Base-by-base conservation (phyloP, 2,329 filamentous ascomycete species). In the Colletotrichum endophyticum region DNA sequence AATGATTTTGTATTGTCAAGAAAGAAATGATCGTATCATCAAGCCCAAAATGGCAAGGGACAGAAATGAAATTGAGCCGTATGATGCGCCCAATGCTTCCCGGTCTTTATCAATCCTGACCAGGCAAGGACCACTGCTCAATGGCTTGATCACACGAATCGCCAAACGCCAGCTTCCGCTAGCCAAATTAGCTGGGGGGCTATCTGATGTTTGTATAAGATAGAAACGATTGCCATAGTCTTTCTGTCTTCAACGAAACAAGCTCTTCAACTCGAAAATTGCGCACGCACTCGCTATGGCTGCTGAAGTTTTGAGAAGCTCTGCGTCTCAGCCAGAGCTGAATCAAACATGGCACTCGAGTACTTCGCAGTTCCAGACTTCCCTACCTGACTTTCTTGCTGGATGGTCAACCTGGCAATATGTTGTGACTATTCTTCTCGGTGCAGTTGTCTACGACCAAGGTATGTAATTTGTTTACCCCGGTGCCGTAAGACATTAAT, bases 371-470 rank as follows among this genome's bases (percentile, higher is more conserved):
- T 62, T 70, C 3, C 36, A 66, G 3, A 53, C 66, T 16, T 34
- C 25, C 12, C 34, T 78, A 2, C 49, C 71, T 1, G 67, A 3
- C 7, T 39, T 72, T 16, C 15, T 80, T 11, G 5, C 59, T 3
- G 72, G 76, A 49, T 81, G 80, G 80, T 62, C 79, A 22, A 73
- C 77, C 8, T 83, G 82, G 84, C 82, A 85, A 57, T 81, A 83
- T 44, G 71, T 80, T 7, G 68, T 85, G 6, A 84, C 85, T 0
- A 27, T 84, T 5, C 39, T 88, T 13, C 44, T 84, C 0, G 78
- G 80, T 1, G 57, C 86, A 0, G 75, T 87, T 6, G 79, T 81
- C 2, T 88, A 87, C 67, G 87, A 88, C 63, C 87, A 88, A 82
- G 59, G 74, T 66, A 73, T 6, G 6, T 12, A 7, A 22, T 8